Evolutionary conservation across 768 basidiomycete species (phyloP), one percentile per base, ranked within the genome.

Genomic region (Boletus bicolor): DNA sequence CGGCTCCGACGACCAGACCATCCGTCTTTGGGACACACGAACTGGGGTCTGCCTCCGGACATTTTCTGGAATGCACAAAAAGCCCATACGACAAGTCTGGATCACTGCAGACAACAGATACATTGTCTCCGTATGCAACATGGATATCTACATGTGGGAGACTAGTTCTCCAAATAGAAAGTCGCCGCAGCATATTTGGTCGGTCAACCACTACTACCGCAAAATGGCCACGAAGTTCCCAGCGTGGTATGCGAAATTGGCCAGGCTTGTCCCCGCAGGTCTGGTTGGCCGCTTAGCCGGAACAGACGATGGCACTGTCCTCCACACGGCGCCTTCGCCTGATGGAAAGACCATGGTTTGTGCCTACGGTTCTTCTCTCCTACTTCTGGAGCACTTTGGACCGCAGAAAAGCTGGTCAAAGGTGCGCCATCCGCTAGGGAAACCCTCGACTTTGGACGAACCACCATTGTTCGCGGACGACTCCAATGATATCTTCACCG

Each of bases 1-100:
- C 0, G 63, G 63, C 9, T 69, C 65, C 6, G 39, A 56, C 12
- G 67, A 68, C 30, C 59, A 53, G 26, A 56, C 51, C 2, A 42
- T 67, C 32, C 68, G 68, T 38, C 55, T 67, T 10, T 69, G 68
- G 68, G 63, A 67, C 24, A 51, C 53, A 24, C 51, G 44, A 26
- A 61, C 67, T 8, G 66, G 53, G 42, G 58, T 61, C 19, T 63
- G 58, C 37, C 38, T 66, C 14, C 51, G 56, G 7, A 59, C 59
- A 17, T 61, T 48, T 7, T 5, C 54, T 28, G 51, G 57, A 48
- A 43, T 28, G n/a, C 63, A 64, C 49, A 52, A 44, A 24, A 64
- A 63, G 26, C 51, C 62, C 6, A 39, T 64, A 56, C 42, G 14
- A 17, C 51, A 45, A n/a, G 63, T 64, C 24, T 56, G 58, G 58